Evolutionary conservation across 176 grass and related monocot genomes (phyloP).

Genomic region (Miscanthus lutarioriparius): DNA sequence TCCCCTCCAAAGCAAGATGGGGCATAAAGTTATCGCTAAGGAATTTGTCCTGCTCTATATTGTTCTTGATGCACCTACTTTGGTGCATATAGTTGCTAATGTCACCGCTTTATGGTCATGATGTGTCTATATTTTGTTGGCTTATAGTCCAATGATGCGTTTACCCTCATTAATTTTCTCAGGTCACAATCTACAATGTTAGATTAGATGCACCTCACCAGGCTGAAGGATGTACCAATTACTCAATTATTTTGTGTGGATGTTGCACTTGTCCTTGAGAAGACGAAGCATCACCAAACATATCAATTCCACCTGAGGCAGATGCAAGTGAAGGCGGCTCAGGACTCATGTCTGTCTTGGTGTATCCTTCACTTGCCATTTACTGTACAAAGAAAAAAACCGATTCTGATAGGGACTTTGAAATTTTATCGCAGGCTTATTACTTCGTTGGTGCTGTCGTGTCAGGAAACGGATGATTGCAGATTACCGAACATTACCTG

Average conservation of each 20-base stretch:
- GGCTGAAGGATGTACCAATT: background rate
- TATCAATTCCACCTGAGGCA: background rate
- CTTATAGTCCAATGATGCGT: conserved; percentile 32
- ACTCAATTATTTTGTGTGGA: conserved; percentile 23
- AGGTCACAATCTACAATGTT: conserved; percentile 14
- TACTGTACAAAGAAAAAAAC: background rate
- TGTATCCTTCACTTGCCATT: conserved; percentile 21
- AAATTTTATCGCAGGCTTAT: background rate
- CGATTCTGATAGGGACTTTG: background rate
- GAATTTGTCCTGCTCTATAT: conserved; percentile 44
- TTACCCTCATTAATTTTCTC: conserved; percentile 19
- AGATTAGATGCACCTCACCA: conserved; percentile 31
- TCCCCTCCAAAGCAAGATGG: conserved; percentile 33
- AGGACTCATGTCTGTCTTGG: background rate
- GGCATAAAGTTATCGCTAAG: conserved; percentile 36
- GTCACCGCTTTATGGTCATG: conserved; percentile 41
- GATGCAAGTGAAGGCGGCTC: background rate
- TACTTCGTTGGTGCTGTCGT: conserved; percentile 18
- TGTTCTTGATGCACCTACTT: conserved; percentile 41
- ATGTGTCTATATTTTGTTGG: conserved; percentile 49
- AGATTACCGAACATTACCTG: conserved; percentile 31
- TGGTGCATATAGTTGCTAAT: conserved; percentile 40
- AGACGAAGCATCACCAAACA: background rate
- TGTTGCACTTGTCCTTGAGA: conserved; percentile 25
- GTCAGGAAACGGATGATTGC: conserved; percentile 19